phyloP scores from a whole-genome alignment of 192 early-diverging fungal species.

The Dissophora ornata region DNA sequence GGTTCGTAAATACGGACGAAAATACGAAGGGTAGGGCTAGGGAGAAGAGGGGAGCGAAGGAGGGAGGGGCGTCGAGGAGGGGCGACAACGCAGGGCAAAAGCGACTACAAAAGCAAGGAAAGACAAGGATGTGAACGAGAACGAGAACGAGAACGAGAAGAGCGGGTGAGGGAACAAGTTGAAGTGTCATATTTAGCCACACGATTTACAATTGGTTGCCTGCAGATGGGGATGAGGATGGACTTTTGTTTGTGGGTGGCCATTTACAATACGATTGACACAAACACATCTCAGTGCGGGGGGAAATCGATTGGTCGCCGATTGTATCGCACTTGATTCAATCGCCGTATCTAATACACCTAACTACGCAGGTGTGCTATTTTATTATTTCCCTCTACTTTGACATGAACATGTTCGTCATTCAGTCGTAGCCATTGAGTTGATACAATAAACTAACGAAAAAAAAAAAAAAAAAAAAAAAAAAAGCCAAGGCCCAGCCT shows the following conservation, averaged over 20 bases:
- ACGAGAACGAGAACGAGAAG: not conserved
- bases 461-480: too few species aligned
- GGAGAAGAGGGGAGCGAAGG: not conserved
- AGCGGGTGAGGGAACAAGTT: not conserved
- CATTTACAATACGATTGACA: not conserved
- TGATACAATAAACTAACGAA: too few species aligned
- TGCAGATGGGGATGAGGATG: not conserved
- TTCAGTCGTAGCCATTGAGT: too few species aligned
- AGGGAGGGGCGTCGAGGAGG: not conserved
- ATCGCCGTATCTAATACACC: too few species aligned
- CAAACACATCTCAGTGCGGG: not conserved
- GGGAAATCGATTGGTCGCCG: conserved; percentile 2
- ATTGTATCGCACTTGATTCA: conserved; percentile 9
- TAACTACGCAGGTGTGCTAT: too few species aligned
- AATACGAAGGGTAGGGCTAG: not conserved
- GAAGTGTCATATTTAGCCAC: not conserved
- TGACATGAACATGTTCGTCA: too few species aligned
- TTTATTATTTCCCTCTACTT: too few species aligned
- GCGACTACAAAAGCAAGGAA: too few species aligned
- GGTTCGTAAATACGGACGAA: not conserved
- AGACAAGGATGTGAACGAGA: not conserved
- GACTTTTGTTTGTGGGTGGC: not conserved
- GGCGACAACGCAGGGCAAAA: not conserved
- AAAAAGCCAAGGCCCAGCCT: too few species aligned
- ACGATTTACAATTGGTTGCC: not conserved